These are phyloP conservation scores for Ceratocystis lukuohia DNA, from an alignment of 2,329 filamentous ascomycete species.

Conservation along the genomic window DNA sequence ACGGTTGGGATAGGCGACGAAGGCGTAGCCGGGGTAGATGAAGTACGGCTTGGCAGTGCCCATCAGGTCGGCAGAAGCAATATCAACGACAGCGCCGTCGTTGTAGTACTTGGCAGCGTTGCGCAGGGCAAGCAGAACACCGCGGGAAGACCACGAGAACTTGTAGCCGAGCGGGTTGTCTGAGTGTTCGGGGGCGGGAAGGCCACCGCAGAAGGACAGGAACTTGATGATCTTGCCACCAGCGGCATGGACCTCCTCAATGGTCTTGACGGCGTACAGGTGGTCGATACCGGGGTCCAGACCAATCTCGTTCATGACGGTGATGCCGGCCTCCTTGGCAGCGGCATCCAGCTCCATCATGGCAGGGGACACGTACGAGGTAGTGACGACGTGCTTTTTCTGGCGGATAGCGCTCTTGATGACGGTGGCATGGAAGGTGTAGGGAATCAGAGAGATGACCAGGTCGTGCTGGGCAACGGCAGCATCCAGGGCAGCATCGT, in stretches of 20 bases:
- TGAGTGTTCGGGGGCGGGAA: constrained; percentile 57
- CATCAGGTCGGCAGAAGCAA: constrained; percentile 60
- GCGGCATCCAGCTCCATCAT: constrained; percentile 79
- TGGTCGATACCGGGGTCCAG: constrained; percentile 60
- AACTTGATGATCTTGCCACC: constrained; percentile 79
- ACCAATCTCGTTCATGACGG: constrained; percentile 95
- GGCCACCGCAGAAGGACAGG: constrained; percentile 71
- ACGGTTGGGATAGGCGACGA: constrained; percentile 87
- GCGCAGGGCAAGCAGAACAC: constrained; percentile 73
- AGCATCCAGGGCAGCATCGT: constrained; percentile 63
- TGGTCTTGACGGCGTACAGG: constrained; percentile 72
- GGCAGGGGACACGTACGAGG: constrained; percentile 80
- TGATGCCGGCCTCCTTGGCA: constrained; percentile 82
- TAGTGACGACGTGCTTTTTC: constrained; percentile 95
- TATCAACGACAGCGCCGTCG: constrained; percentile 59
- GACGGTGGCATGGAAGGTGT: constrained; percentile 75
- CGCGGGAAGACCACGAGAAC: constrained; percentile 67
- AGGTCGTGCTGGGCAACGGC: constrained; percentile 69
- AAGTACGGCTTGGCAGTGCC: constrained; percentile 74
- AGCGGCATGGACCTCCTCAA: constrained; percentile 71
- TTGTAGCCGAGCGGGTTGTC: constrained; percentile 86
- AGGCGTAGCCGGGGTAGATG: constrained; percentile 78
- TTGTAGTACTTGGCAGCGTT: constrained; percentile 77
- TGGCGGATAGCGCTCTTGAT: constrained; percentile 86
- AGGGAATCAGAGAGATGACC: constrained; percentile 74